Conservation (phyloP, 2,329 filamentous ascomycete species). For the Fusarium burgessii region DNA sequence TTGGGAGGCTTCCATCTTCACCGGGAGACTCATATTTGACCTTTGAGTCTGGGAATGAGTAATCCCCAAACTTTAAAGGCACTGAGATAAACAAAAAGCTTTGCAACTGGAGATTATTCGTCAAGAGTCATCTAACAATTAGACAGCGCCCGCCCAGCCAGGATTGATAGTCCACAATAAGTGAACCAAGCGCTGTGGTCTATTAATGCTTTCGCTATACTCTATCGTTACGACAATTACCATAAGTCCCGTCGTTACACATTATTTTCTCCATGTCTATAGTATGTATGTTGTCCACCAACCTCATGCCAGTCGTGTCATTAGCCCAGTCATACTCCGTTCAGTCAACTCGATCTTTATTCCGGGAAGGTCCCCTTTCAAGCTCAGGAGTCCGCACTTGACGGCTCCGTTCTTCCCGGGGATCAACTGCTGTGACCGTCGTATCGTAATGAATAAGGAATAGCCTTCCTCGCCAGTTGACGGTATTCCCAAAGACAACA, state of each 20-base stretch:
- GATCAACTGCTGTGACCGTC: slow-evolving; percentile 69
- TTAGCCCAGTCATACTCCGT: slow-evolving; percentile 6
- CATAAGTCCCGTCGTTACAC: slow-evolving; percentile 23
- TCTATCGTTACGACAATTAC: slow-evolving; percentile 17
- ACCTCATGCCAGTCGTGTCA: slow-evolving; percentile 5
- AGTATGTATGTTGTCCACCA: background rate
- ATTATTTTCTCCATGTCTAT: slow-evolving; percentile 9
- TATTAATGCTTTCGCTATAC: slow-evolving; percentile 8
- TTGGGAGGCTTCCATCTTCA: background rate
- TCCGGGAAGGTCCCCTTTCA: slow-evolving; percentile 41
- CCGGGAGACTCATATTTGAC: slow-evolving; percentile 1
- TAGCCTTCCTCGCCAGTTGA: slow-evolving; percentile 85
- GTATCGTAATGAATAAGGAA: slow-evolving; percentile 89
- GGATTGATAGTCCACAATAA: background rate
- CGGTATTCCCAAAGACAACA: slow-evolving; percentile 86
- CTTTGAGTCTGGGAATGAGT: background rate
- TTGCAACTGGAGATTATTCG: background rate
- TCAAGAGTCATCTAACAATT: background rate
- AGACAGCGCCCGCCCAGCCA: background rate
- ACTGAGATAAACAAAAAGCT: too few relatives aligned
- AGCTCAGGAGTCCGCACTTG: slow-evolving; percentile 40
- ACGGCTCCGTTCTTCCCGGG: slow-evolving; percentile 19
- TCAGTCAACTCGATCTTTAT: slow-evolving; percentile 44
- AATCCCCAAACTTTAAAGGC: background rate
- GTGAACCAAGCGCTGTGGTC: slow-evolving; percentile 1